Evolutionary conservation across 441 rosid genomes (phyloP), one percentile per base, ranked within the genome.

Genomic region (Euphorbia celastroides): DNA sequence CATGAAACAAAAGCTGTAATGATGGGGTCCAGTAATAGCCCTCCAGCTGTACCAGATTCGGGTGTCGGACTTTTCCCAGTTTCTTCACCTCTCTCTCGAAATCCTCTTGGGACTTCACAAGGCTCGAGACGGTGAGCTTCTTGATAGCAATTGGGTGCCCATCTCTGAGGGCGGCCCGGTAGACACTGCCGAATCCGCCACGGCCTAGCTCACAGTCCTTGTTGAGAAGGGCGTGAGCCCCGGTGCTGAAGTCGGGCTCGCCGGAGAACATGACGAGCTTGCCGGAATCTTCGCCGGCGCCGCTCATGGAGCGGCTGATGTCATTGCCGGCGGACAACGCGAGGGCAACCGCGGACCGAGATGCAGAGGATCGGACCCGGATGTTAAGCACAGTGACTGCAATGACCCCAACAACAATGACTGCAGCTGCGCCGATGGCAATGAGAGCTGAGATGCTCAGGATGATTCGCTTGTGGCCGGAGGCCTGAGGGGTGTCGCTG

Each of bases 241-340:
- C 96, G 11, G 82, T 81, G 57, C 78, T 85, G 70, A 86, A 91
- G 64, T 88, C 90, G 25, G 92, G 89, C 57, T 86, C 89, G 0
- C 92, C 96, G 9, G 96, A 86, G 79, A 94, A 94, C 96, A 94
- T 92, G 62, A 94, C 96, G 22, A 94, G 93, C 78, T 94, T 92
- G 70, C 97, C 97, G 57, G 84, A 88, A 72, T 86, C 85, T 32
- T 89, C 91, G 77, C 86, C 96, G 67, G 85, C 82, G 54, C 83
- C 82, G 54, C 83, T 68, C 7, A 96, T 90, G 5, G 97, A 91
- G 64, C 90, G 83, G 66, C 96, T 94, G 75, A 85, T 86, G 28
- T 93, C 93, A 60, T 88, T 97, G 61, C 84, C 88, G 17, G 86
- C 90, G 0, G 93, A 86, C 12, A 88, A 66, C 25, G 87, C 72